A percentile compares a stretch with the other conserved stretches of the same genome.
phyloP scores from a whole-genome alignment of 306 rosid genomes.

The Casuarina cunninghamiana region DNA sequence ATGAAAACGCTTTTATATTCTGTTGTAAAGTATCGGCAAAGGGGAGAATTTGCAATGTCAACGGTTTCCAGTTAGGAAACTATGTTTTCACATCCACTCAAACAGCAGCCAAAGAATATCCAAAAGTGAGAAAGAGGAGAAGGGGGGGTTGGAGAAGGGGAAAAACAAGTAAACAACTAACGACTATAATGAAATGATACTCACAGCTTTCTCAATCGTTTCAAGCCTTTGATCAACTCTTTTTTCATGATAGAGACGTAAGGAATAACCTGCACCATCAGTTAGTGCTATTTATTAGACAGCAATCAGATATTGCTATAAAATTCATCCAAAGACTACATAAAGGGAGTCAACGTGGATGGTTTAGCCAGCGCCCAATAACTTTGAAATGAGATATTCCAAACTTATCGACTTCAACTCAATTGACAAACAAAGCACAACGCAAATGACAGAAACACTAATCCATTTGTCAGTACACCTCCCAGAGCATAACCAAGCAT shows the following conservation, averaged over 20 bases:
- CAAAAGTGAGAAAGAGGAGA: too few species aligned
- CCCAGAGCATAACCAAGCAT: background rate
- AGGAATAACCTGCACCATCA: constrained; percentile 59
- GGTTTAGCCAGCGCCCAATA: background rate
- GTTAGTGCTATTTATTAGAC: constrained; percentile 1
- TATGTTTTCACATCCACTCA: background rate
- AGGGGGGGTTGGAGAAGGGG: background rate
- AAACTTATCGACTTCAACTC: background rate
- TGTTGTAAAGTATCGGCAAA: background rate
- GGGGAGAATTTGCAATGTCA: background rate
- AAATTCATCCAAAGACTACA: background rate
- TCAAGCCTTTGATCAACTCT: constrained; percentile 79
- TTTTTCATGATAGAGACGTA: constrained; percentile 71
- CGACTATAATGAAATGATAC: background rate
- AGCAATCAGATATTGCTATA: too few species aligned
- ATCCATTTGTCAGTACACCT: background rate
- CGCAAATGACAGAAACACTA: background rate
- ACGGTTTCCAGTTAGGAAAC: background rate
- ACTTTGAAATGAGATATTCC: background rate
- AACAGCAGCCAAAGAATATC: background rate
- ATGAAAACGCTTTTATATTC: background rate
- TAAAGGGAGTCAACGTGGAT: background rate
- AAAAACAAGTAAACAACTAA: background rate
- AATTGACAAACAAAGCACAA: background rate
- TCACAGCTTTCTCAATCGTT: constrained; percentile 81